Base-by-base conservation (phyloP, 331 rosid genomes). In the Saraca asoca region DNA sequence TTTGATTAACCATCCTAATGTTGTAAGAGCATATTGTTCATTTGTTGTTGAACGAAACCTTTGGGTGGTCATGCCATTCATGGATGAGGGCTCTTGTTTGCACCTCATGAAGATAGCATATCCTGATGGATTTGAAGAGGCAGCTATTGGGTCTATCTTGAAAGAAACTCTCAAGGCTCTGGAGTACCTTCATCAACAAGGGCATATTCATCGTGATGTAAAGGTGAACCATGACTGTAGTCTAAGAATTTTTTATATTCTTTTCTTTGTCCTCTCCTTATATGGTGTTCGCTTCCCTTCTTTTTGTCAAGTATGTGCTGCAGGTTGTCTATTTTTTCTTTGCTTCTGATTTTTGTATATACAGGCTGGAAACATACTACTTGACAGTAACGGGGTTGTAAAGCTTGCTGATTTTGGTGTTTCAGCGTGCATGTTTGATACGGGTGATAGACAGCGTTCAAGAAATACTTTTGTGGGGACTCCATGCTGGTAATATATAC, bases 391-490 rank as follows among this genome's bases (percentile, higher is more conserved):
- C 59, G 99, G 99, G 59, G 10, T 33, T 45, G 91, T 94, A 66
- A 94, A 94, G 83, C 89, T 94, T 45, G 97, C 96, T 2, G 99
- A 94, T 76, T 94, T 90, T 52, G 99, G 99, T 39, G 99, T 94
- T 70, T 88, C 99, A 34, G 99, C 99, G 35, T 90, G 97, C 80
- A 75, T 90, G 96, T 94, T 86, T 71, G 99, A 94, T 59, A 50
- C 95, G 5, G 99, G 95, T 68, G 99, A 94, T 57, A 92, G 99
- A 31, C 99, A 83, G 58, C 92, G 96, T 4, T 78, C 95, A 12
- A 79, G 99, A 66, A 94, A 88, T 65, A 94, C 99, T 53, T 88
- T 94, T 7, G 97, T 88, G 2, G 99, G 99, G 52, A 94, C 99
- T 37, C 97, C 99, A 33, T 94, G 99, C 95, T 94, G 99, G 99